A percentile compares a stretch with the other conserved stretches of the same genome.
Conservation (phyloP, 768 basidiomycete species). For the Coprinopsis cinerea region DNA sequence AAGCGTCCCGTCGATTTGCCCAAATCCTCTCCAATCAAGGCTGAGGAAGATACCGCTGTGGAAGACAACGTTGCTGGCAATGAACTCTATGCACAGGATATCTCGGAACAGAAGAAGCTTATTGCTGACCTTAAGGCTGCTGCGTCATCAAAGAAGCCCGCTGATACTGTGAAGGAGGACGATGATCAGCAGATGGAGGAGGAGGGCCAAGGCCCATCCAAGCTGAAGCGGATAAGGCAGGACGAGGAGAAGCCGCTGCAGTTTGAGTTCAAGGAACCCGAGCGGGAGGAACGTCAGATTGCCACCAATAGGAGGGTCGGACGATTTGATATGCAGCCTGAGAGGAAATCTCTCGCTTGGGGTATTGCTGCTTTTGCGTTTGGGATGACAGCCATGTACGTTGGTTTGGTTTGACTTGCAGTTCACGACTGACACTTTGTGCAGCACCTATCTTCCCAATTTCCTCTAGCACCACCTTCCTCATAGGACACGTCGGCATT, state of each 20-base stretch:
- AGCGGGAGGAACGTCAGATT: slow-evolving; percentile 45
- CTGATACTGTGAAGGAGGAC: slow-evolving; percentile 14
- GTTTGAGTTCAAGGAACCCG: slow-evolving; percentile 69
- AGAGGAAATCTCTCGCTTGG: slow-evolving; percentile 76
- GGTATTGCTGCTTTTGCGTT: slow-evolving; percentile 80
- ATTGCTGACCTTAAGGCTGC: slow-evolving; percentile 60
- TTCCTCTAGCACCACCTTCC: slow-evolving; percentile 37
- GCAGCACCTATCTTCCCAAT: slow-evolving; percentile 55
- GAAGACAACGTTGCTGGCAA: slow-evolving; percentile 50
- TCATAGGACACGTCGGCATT: background rate
- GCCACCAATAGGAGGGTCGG: slow-evolving; percentile 59
- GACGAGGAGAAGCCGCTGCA: slow-evolving; percentile 45
- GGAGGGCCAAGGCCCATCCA: slow-evolving; percentile 13
- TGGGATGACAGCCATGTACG: slow-evolving; percentile 77
- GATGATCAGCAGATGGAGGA: slow-evolving; percentile 37
- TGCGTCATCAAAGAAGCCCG: slow-evolving; percentile 15
- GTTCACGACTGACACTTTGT: slow-evolving; percentile 8
- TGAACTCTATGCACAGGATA: slow-evolving; percentile 62
- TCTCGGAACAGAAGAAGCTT: slow-evolving; percentile 72
- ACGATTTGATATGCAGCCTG: slow-evolving; percentile 53
- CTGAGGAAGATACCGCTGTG: slow-evolving; percentile 61
- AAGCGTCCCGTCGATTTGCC: slow-evolving; percentile 30
- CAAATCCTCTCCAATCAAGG: slow-evolving; percentile 39
- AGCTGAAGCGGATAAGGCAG: slow-evolving; percentile 49
- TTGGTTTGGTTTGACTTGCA: too few relatives aligned